phyloP scores from a whole-genome alignment of 2,329 filamentous ascomycete species.

The Cryphonectria carpinicola region DNA sequence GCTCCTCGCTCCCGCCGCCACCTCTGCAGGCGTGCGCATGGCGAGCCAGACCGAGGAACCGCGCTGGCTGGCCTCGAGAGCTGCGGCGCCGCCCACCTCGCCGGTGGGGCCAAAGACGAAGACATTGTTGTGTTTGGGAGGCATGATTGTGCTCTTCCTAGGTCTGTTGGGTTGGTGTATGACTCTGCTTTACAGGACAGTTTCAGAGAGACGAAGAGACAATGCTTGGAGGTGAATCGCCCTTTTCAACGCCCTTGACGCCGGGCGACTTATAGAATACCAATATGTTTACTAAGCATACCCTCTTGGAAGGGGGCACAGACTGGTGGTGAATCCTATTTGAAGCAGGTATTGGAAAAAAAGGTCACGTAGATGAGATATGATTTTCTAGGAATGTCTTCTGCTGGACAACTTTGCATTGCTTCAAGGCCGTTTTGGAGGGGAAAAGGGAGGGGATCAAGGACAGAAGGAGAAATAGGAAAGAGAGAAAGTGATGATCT shows the following conservation, averaged over 20 bases:
- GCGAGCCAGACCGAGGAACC: slow-evolving; percentile 43
- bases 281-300: background rate
- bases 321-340: background rate
- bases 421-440: background rate
- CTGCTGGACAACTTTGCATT: background rate
- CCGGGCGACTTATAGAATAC: too few relatives aligned
- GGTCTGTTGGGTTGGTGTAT: background rate
- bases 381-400: background rate
- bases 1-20: background rate
- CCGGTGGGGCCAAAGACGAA: slow-evolving; percentile 57
- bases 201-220: too few relatives aligned
- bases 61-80: slow-evolving; percentile 42
- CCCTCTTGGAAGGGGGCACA: background rate
- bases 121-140: slow-evolving; percentile 31
- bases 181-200: background rate
- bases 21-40: slow-evolving; percentile 7
- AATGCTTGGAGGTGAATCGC: too few relatives aligned
- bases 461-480: background rate
- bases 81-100: slow-evolving; percentile 45
- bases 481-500: background rate
- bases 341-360: background rate
- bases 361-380: background rate
- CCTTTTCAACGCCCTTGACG: too few relatives aligned
- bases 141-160: background rate
- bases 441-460: background rate